Evolutionary conservation across 2,329 filamentous ascomycete species (phyloP), one percentile per base, ranked within the genome.

Genomic region (Grosmannia penicillata): DNA sequence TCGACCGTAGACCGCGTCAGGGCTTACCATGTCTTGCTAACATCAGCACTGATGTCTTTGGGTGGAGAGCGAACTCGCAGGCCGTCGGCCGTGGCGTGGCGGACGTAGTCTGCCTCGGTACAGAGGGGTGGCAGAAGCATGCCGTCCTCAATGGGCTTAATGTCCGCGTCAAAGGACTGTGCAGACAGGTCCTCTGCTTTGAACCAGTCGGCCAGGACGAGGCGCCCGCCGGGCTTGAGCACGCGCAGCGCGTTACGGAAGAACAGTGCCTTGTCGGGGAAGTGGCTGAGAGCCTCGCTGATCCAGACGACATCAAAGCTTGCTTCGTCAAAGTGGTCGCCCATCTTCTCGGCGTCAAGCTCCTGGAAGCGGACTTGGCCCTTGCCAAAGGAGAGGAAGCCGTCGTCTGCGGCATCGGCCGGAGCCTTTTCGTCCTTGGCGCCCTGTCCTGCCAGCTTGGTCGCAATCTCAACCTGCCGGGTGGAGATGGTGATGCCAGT

Each of bases 131-230:
- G 72, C 15, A 75, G 61, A 26, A 76, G 57, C 70, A 76, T 76
- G 23, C 70, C 71, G 48, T 75, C 69, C 55, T 75, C 71, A 41
- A 76, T 76, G 2, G 68, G 68, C 47, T 66, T 65, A 46, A 76
- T 73, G 47, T 75, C 70, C 33, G 56, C 57, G 30, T 60, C 55
- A 45, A 68, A 62, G 41, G 62, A 54, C 41, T 59, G 52, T 43
- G 63, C 54, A 1, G 53, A 57, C 31, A 75, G 48, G 18, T 49
- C 53, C 38, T 66, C 66, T 11, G 59, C 63, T 56, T 70, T 72
- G 57, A 76, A 75, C 72, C 72, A 76, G 51, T 77, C 72, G 19
- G 71, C 70, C 38, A 77, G 54, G 4, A 72, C 68, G 32, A 77
- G 51, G 51, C 64, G 68, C 2, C 67, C 68, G 1, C 65, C 64